phyloP scores from a whole-genome alignment of 768 basidiomycete genomes.

The Chalciporus chontae region DNA sequence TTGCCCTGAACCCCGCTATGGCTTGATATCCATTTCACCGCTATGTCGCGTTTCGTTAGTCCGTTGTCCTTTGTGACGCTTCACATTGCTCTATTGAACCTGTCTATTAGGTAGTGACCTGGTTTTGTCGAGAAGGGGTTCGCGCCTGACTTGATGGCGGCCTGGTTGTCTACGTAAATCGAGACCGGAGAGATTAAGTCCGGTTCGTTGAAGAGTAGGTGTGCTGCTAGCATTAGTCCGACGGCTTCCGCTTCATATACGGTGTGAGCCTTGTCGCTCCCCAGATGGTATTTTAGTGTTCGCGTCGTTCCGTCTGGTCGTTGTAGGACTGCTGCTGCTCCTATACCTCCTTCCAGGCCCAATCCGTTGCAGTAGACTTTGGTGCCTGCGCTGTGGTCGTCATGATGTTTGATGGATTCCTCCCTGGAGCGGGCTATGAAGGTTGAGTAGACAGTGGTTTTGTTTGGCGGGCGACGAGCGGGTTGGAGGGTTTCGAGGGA shows the following conservation, averaged over 20 bases:
- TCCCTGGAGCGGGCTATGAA: background rate
- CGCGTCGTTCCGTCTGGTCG: background rate
- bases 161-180: conserved; percentile 10
- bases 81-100: background rate
- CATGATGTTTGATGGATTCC: background rate
- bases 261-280: conserved; percentile 1
- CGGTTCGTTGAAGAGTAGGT: background rate
- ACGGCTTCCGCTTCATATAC: conserved; percentile 3
- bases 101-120: conserved; percentile 11
- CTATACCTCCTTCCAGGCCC: conserved; percentile 14
- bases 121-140: background rate
- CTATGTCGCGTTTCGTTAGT: background rate
- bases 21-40: conserved; percentile 16
- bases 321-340: conserved; percentile 21
- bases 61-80: background rate
- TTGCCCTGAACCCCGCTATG: conserved; percentile 18
- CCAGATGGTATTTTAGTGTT: conserved; percentile 9
- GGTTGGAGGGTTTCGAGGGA: conserved; percentile 15
- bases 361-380: conserved; percentile 22
- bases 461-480: conserved; percentile 7
- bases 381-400: background rate
- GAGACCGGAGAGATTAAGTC: background rate
- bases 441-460: conserved; percentile 15
- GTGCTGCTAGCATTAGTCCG: background rate
- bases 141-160: background rate